Base-by-base conservation (phyloP, 352 stramenopile genomes). In the Blastocystis sp. region DNA sequence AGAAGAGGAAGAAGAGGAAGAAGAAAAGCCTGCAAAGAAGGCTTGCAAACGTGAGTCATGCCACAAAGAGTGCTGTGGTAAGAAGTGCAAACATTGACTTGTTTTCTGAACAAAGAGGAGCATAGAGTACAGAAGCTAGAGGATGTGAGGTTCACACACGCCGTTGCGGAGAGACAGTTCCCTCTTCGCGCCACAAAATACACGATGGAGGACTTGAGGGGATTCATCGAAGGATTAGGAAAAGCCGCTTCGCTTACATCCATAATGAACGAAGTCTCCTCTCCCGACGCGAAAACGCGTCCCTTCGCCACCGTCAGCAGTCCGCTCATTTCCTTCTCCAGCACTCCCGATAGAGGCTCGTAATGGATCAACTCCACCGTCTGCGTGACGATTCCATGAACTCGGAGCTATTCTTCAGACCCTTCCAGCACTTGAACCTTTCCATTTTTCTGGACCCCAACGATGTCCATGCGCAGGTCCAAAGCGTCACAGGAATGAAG, bases 101-200 rank as follows among this genome's bases (percentile, higher is more conserved):
- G 53, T 42, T 49, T 61, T 42, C 53, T 49, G 36, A 81, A 63
- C 46, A 64, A 81, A 81, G 9, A 61, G 42, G 4, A 6, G 27
- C 32, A 81, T 40, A 54, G 54, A 64, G 16, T 64, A 81, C 69
- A 81, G 27, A 65, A 40, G 24, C 27, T 40, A n/a, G 36, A 40
- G 36, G 54, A 38, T 8, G 49, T 2, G 8, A 81, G 21, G 40
- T 81, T 44, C 9, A 81, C n/a, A 48, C 69, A 81, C n/a, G 63
- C 36, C 7, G 36, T n/a, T 14, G 27, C 18, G 24, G 44, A 64
- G 2, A 81, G 14, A 42, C 69, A 81, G 40, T 81, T 64, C n/a
- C 46, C 32, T 34, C 29, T 81, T 27, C 69, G 32, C 24, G 69
- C 69, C 14, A 81, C 34, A 64, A 64, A 81, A 42, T 81, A 81